Percentiles rank a stretch among this genome's conserved stretches.
Evolutionary conservation across 2,329 filamentous ascomycete species (phyloP).

Genomic region (Penicillium crustosum): DNA sequence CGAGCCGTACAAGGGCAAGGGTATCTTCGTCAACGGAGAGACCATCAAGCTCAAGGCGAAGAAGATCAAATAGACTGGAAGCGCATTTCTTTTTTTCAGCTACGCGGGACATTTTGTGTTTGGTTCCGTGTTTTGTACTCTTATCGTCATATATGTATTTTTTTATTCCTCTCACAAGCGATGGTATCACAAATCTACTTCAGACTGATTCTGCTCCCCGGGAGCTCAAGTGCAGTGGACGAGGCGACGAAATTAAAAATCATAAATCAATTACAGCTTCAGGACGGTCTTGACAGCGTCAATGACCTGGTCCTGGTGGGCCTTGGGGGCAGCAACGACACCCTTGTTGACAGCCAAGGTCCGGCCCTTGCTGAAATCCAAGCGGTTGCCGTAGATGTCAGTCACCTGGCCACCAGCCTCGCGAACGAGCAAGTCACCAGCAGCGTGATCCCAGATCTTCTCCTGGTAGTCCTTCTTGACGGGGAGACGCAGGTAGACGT

Average conservation of each 20-base stretch:
- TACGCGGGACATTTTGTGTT: conserved; percentile 28
- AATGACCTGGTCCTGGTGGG: conserved; percentile 73
- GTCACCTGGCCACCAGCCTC: conserved; percentile 92
- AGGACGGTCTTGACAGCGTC: conserved; percentile 80
- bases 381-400: conserved; percentile 77
- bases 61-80: conserved; percentile 74
- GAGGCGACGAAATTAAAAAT: conserved; percentile 2
- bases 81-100: conserved; percentile 21
- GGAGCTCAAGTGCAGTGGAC: conserved; percentile 1
- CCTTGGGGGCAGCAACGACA: conserved; percentile 80
- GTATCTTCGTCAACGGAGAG: conserved; percentile 96
- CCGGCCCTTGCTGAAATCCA: conserved; percentile 84
- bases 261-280: conserved; percentile 39
- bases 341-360: conserved; percentile 90
- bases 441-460: conserved; percentile 99
- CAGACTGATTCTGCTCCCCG: conserved; percentile 18
- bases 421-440: conserved; percentile 87
- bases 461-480: conserved; percentile 86
- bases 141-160: conserved; percentile 21
- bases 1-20: conserved; percentile 99
- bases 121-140: conserved; percentile 28
- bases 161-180: conserved; percentile 18
- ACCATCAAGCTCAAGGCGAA: conserved; percentile 98
- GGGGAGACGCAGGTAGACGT: conserved; percentile 89
- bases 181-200: conserved; percentile 40